phyloP scores from a whole-genome alignment of 371 early-diverging fungal genomes.

The Vittaforma corneae region DNA sequence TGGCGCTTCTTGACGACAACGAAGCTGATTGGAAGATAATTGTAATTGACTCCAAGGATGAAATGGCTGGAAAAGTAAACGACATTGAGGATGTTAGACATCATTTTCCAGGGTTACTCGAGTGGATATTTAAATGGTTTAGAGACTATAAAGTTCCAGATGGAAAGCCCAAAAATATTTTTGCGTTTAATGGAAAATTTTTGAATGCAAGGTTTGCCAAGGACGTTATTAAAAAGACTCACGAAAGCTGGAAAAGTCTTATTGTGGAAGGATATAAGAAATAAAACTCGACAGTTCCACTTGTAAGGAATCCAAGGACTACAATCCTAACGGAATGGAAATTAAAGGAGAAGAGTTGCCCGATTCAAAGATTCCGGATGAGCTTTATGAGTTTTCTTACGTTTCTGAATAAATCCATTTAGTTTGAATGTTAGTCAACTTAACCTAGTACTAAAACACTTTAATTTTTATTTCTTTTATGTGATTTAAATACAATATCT shows the following conservation, averaged over 20 bases:
- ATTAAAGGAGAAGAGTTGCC: neutral
- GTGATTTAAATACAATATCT: too few relatives aligned
- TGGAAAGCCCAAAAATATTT: conserved; percentile 90
- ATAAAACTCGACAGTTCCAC: neutral
- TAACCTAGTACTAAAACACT: too few relatives aligned
- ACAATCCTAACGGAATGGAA: neutral
- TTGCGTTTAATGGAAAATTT: conserved; percentile 83
- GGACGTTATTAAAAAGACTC: conserved; percentile 75
- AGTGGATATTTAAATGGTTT: conserved; percentile 92
- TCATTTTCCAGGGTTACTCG: conserved; percentile 79
- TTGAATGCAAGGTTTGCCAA: conserved; percentile 71
- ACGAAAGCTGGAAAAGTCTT: conserved; percentile 82
- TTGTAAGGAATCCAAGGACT: neutral
- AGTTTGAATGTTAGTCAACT: too few relatives aligned
- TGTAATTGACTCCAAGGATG: conserved; percentile 83
- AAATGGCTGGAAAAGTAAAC: conserved; percentile 75
- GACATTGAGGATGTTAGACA: conserved; percentile 88
- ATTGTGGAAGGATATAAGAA: conserved; percentile 40
- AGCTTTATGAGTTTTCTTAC: neutral
- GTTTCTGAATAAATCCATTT: too few relatives aligned
- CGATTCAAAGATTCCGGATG: neutral
- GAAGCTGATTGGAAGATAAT: conserved; percentile 99
- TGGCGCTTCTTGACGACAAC: conserved; percentile 82
- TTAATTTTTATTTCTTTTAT: too few relatives aligned
- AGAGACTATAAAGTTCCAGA: conserved; percentile 96